Conservation (phyloP, 768 basidiomycete species). For the Psilocybe cubensis region DNA sequence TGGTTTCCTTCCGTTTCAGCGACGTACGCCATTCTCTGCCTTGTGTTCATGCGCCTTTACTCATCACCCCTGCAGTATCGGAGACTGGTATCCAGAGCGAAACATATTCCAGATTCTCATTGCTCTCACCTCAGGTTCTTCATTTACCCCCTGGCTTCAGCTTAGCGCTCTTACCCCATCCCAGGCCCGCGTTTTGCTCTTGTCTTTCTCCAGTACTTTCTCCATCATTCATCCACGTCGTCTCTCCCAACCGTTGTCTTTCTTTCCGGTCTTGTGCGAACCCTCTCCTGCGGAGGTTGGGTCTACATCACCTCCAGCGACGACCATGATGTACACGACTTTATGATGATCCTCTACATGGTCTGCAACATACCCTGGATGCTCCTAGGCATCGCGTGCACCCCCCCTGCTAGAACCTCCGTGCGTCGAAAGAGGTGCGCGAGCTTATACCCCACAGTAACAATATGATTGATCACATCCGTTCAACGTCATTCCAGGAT, state of each 20-base stretch:
- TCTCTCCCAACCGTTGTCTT: slow-evolving; percentile 56
- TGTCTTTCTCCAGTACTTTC: slow-evolving; percentile 63
- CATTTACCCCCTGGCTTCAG: not conserved
- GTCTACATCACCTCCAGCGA: slow-evolving; percentile 88
- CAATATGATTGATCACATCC: slow-evolving; percentile 3
- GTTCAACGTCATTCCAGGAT: slow-evolving; percentile 40
- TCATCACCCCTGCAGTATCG: slow-evolving; percentile 56
- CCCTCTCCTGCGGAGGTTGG: slow-evolving; percentile 89
- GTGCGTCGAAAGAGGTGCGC: slow-evolving; percentile 58
- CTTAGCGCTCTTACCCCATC: not conserved
- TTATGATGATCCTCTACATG: slow-evolving; percentile 89
- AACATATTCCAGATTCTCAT: slow-evolving; percentile 88
- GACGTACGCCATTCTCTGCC: slow-evolving; percentile 51
- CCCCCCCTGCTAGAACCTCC: slow-evolving; percentile 40
- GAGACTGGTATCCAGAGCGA: slow-evolving; percentile 89
- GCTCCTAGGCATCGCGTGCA: slow-evolving; percentile 66
- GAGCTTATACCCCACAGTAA: not conserved
- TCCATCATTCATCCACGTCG: slow-evolving; percentile 48
- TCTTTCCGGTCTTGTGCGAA: slow-evolving; percentile 67
- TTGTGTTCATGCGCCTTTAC: not conserved
- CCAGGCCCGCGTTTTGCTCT: slow-evolving; percentile 77
- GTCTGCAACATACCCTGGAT: slow-evolving; percentile 90
- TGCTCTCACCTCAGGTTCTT: slow-evolving; percentile 75
- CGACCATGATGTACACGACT: slow-evolving; percentile 82
- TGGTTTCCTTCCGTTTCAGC: slow-evolving; percentile 93